Base-by-base conservation (phyloP, 257 asterid species). In the Fraxinus quadrangulata region DNA sequence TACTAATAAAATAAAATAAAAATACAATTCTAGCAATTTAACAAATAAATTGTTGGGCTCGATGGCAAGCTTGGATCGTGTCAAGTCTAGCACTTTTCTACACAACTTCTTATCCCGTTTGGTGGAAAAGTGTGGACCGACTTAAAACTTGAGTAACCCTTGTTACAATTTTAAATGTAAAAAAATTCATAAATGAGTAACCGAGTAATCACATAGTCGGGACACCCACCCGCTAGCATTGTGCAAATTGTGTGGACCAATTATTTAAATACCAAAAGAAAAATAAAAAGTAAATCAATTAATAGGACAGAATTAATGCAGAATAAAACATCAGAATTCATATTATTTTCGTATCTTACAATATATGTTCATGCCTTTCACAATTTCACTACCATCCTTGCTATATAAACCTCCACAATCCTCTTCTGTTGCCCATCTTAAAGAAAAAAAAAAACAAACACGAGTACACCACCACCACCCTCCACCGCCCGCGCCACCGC, bases 371-470 rank as follows among this genome's bases (percentile, higher is more conserved):
- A 49, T 81, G 81, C 45, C 80, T 75, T 68, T 77, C 70, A 77
- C 82, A 75, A 68, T 59, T 73, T 63, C 37, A 17, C 37, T 31
- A 73, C 69, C 61, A 72, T 61, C 75, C 31, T 77, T 73, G 83
- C 95, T 90, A 92, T 90, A 89, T 86, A 92, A 85, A 84, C 85
- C 79, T 71, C 79, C 83, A 83, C 68, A 79, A 79, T 75, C 79
- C 83, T 81, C 80, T 87, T 85, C 84, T 85, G 77, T 80, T 81
- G 79, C 81, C 5, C 19, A 84, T 69, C 77, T 24, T 51, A 26
- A 42, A 1, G 0, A 42, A 40, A 2, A 0, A 72, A n/a, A 51
- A 75, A 45, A 34, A 37, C 73, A 31, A 31, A 31, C 34, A 31
- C 34, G 4, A 31, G 5, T 31, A 31, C 36, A 45, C 13, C 70